A percentile compares a stretch with the other conserved stretches of the same genome.
Conservation (phyloP, 345 rosid genomes). For the Hirschfeldia incana region DNA sequence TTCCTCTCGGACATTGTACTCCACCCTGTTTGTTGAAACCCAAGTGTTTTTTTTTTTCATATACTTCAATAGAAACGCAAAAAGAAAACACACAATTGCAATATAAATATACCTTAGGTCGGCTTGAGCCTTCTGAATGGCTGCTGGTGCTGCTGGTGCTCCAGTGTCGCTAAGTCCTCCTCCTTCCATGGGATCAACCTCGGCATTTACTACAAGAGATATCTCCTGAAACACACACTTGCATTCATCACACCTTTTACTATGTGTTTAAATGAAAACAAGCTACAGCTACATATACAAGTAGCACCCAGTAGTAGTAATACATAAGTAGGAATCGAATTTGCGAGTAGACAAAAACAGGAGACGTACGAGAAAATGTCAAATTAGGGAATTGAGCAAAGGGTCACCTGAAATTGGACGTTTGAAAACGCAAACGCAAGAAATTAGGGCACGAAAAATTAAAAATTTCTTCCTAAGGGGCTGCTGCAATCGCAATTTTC, state of each 20-base stretch:
- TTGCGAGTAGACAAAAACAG: neutral
- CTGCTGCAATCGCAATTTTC: constrained; percentile 27
- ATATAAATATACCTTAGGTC: constrained; percentile 63
- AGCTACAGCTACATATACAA: constrained; percentile 8
- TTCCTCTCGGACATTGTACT: constrained; percentile 95
- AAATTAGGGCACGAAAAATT: constrained; percentile 42
- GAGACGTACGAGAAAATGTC: constrained; percentile 3
- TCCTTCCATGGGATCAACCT: constrained; percentile 92
- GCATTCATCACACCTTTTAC: constrained; percentile 61
- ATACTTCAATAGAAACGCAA: neutral
- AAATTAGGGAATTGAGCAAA: constrained; percentile 26
- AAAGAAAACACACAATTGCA: neutral
- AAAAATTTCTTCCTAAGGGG: constrained; percentile 51
- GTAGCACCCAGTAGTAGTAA: neutral
- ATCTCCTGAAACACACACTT: constrained; percentile 52
- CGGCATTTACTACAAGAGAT: constrained; percentile 68
- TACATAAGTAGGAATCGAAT: neutral
- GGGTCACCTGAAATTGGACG: constrained; percentile 48
- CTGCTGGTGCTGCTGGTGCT: constrained; percentile 44
- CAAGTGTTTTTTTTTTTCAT: neutral
- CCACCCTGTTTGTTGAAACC: constrained; percentile 77
- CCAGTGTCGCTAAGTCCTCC: constrained; percentile 86
- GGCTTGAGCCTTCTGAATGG: constrained; percentile 91
- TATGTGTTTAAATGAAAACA: neutral
- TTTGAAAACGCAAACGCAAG: constrained; percentile 36